Percentiles rank a stretch among this genome's conserved stretches.
Conservation (phyloP, 192 early-diverging fungal genomes). For the Allomyces macrogynus region DNA sequence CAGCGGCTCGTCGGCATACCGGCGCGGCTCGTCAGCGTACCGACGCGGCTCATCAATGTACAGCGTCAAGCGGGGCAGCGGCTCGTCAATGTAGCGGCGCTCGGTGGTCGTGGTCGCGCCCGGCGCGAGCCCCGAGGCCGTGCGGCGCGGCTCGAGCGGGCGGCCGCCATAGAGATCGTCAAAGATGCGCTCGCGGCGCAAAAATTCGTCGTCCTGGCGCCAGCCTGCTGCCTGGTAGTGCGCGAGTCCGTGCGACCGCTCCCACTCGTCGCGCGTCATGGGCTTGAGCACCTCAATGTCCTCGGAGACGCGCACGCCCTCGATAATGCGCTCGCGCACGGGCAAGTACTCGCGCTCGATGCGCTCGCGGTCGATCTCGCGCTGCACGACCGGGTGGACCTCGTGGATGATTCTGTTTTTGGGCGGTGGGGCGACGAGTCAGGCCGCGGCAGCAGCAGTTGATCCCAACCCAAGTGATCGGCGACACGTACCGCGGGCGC, state of each 20-base stretch:
- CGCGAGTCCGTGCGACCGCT: not conserved
- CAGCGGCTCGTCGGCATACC: no score
- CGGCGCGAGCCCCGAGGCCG: no score
- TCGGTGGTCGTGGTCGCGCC: no score
- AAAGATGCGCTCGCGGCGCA: not conserved
- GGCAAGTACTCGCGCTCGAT: not conserved
- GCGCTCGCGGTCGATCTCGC: not conserved
- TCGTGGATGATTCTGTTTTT: not conserved
- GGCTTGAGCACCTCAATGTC: not conserved
- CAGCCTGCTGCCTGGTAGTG: not conserved
- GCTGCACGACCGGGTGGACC: not conserved
- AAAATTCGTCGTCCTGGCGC: not conserved
- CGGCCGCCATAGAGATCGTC: not conserved
- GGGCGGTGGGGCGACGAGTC: no score
- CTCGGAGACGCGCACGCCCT: not conserved
- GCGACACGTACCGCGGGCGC: not conserved
- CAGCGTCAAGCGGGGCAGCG: no score
- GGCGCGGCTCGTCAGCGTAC: no score
- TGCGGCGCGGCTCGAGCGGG: no score
- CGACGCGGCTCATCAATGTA: no score
- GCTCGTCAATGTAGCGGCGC: no score
- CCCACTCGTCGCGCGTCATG: not conserved
- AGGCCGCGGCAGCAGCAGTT: no score
- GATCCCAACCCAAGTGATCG: no score
- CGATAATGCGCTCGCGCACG: not conserved